Evolutionary conservation across 371 early-diverging fungal species (phyloP), one percentile per base, ranked within the genome.

Genomic region (Mortierella sp.): DNA sequence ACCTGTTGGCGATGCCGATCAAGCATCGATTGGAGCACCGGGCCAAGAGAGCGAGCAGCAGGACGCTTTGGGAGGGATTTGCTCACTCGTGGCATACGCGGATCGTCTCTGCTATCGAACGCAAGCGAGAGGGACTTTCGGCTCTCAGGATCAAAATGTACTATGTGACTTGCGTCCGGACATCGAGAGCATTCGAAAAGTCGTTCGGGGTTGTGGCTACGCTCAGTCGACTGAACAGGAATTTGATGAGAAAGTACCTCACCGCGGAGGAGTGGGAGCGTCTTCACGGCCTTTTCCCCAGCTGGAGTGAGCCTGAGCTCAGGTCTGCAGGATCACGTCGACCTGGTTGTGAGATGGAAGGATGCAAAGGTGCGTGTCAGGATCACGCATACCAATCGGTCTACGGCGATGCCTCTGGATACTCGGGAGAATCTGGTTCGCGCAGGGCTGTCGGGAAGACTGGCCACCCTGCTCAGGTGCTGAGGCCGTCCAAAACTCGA

Each of bases 61-160:
- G 88, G 70, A 78, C 80, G 6, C 24, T 80, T 2, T 89, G 89
- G 89, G 79, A 82, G 27, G 72, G 83, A 7, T 86, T 81, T 79
- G 82, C 86, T 2, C 88, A 88, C 55, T 78, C 83, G 8, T 83
- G 81, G 77, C 84, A 89, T 58, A 29, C 65, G 27, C 79, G 88
- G 4, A 70, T 89, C 14, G 79, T 82, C 4, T 76, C 79, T 29
- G 74, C 82, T 6, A 77, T 84, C 21, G 83, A 83, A 29, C 83
- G 83, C 43, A 80, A 81, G 29, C 79, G 84, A 18, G 79, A 83
- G 63, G 71, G 58, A 14, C 29, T 86, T 4, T 88, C 88, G 24
- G 76, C 78, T 1, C 77, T 88, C 11, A 75, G 89, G n/a, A 74
- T 87, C 78, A 87, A 81, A 70, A 87, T 88, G 88, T 88, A 86